phyloP scores from a whole-genome alignment of 169 alveolate genomes.

The Plasmodium reichenowi region DNA sequence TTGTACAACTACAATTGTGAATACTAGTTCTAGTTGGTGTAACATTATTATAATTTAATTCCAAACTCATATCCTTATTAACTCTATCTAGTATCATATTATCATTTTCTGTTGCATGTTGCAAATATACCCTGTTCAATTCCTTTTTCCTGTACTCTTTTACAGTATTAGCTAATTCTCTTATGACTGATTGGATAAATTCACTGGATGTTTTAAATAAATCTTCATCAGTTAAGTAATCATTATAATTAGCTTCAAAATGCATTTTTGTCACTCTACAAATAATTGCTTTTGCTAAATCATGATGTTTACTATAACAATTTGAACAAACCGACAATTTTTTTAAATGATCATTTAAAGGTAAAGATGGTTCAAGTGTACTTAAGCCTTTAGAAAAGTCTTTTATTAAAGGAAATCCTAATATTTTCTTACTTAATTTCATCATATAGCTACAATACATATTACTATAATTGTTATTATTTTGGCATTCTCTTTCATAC shows the following conservation, averaged over 20 bases:
- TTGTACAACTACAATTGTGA: slow-evolving; percentile 2
- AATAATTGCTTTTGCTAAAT: slow-evolving; percentile 69
- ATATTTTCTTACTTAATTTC: slow-evolving; percentile 53
- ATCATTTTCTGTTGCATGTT: background rate
- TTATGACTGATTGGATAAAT: slow-evolving; percentile 60
- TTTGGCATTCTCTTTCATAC: background rate
- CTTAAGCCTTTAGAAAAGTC: slow-evolving; percentile 75
- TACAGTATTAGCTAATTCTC: slow-evolving; percentile 63
- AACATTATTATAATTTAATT: slow-evolving; percentile 4
- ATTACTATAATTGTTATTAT: slow-evolving; percentile 7
- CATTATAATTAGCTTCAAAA: slow-evolving; percentile 68
- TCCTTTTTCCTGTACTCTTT: slow-evolving; percentile 70
- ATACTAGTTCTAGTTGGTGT: background rate
- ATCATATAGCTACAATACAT: slow-evolving; percentile 50
- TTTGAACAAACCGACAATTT: slow-evolving; percentile 50
- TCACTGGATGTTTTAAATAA: slow-evolving; percentile 63
- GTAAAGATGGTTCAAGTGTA: slow-evolving; percentile 69
- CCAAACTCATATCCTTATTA: slow-evolving; percentile 3
- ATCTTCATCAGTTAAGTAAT: slow-evolving; percentile 48
- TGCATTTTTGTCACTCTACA: slow-evolving; percentile 76
- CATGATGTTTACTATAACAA: slow-evolving; percentile 60
- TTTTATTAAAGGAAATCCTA: slow-evolving; percentile 63
- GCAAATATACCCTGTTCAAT: slow-evolving; percentile 22
- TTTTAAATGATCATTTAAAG: slow-evolving; percentile 64
- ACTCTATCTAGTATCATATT: background rate